Evolutionary conservation across 2,329 filamentous ascomycete genomes (phyloP).

Genomic region (Sclerotinia trifoliorum): DNA sequence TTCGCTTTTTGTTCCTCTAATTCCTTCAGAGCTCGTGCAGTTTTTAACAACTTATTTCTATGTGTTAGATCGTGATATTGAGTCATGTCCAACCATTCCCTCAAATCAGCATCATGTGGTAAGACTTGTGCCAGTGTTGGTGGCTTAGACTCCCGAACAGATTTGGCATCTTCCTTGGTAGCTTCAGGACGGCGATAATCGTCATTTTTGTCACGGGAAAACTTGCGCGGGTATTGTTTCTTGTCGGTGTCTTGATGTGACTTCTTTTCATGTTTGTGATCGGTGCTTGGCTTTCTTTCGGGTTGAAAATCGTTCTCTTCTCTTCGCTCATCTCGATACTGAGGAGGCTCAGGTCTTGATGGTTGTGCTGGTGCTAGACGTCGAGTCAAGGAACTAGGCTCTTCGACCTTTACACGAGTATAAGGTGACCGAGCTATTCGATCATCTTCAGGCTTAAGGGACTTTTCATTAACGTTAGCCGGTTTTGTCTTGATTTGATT

Average conservation of each 20-base stretch:
- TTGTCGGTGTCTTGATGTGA: conserved; percentile 27
- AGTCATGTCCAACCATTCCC: conserved; percentile 42
- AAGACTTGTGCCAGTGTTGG: conserved; percentile 35
- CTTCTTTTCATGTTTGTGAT: conserved; percentile 29
- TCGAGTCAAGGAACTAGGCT: conserved; percentile 26
- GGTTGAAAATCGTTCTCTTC: conserved; percentile 29
- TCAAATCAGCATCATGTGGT: conserved; percentile 37
- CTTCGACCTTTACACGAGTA: conserved; percentile 23
- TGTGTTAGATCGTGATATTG: conserved; percentile 41
- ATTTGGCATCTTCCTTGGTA: conserved; percentile 27
- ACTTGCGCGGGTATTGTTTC: conserved; percentile 24
- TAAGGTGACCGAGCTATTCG: conserved; percentile 20
- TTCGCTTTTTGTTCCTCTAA: conserved; percentile 39
- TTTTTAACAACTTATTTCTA: conserved; percentile 37
- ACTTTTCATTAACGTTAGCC: conserved; percentile 27
- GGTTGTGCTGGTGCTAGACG: conserved; percentile 23
- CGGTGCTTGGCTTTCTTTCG: conserved; percentile 26
- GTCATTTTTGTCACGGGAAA: conserved; percentile 29
- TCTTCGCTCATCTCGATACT: conserved; percentile 29
- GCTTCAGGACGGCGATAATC: conserved; percentile 25
- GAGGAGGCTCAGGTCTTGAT: conserved; percentile 16
- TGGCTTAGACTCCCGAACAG: conserved; percentile 25
- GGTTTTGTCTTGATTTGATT: conserved; percentile 24
- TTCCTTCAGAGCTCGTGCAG: conserved; percentile 11
- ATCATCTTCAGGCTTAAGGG: conserved; percentile 27